phyloP scores from a whole-genome alignment of 2,329 filamentous ascomycete genomes.

The Trichoderma asperellum region DNA sequence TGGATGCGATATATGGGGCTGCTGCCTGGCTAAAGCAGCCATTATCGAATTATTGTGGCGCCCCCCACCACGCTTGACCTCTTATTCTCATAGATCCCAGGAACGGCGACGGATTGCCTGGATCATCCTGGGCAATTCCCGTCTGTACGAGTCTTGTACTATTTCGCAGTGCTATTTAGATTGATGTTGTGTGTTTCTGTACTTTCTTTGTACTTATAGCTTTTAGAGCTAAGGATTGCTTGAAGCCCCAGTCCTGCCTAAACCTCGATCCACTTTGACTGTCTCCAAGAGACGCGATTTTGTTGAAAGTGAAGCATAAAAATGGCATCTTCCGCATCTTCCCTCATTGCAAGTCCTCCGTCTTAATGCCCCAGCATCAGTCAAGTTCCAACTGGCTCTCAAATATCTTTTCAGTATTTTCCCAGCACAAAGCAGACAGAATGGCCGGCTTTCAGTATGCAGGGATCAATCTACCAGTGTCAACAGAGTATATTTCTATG shows the following conservation, averaged over 20 bases:
- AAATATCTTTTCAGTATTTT: not conserved
- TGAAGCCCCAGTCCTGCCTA: constrained; percentile 10
- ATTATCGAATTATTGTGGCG: not conserved
- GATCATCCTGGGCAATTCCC: not conserved
- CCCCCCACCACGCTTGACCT: not conserved
- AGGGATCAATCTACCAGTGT: constrained; percentile 9
- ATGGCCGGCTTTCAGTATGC: constrained; percentile 23
- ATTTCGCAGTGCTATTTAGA: not conserved
- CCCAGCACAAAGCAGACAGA: not conserved
- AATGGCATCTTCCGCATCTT: not conserved
- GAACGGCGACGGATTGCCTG: not conserved
- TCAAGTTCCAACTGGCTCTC: not conserved
- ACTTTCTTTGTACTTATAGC: not conserved
- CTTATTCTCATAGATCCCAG: not conserved
- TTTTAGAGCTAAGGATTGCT: not conserved
- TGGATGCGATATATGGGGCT: not conserved
- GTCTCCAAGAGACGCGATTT: not conserved
- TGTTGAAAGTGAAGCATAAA: not conserved
- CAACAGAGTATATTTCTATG: not conserved
- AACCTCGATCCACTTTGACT: not conserved
- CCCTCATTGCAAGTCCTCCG: not conserved
- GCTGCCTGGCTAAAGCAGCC: constrained; percentile 10
- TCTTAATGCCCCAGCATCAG: not conserved
- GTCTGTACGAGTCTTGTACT: too few species aligned
- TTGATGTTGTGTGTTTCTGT: not conserved